These are phyloP conservation scores for Penicillium salamii DNA, from an alignment of 495 filamentous ascomycete species.

Conservation along the genomic window DNA sequence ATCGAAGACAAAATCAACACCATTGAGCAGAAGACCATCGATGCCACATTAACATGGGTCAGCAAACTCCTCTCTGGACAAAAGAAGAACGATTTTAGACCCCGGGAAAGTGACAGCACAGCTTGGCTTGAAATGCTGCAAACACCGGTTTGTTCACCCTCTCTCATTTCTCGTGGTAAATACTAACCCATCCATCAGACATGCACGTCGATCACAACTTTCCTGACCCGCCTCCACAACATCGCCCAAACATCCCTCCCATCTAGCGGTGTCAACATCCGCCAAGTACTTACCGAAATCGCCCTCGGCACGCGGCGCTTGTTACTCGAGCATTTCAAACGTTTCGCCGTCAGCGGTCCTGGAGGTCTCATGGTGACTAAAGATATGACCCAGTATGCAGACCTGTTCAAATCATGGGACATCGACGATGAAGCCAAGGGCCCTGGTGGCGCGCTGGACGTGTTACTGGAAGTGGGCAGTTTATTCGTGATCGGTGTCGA, in stretches of 20 bases:
- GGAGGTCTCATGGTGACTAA: slow-evolving; percentile 94
- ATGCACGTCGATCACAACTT: slow-evolving; percentile 72
- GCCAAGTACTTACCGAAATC: slow-evolving; percentile 78
- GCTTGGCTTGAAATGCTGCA: slow-evolving; percentile 76
- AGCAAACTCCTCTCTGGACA: slow-evolving; percentile 71
- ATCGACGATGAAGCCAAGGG: slow-evolving; percentile 57
- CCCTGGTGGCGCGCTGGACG: slow-evolving; percentile 69
- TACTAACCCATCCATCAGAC: slow-evolving; percentile 43
- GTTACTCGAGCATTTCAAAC: slow-evolving; percentile 90
- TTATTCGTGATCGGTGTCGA: slow-evolving; percentile 93
- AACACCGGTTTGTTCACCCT: slow-evolving; percentile 54
- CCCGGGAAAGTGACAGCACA: slow-evolving; percentile 76
- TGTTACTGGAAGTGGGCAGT: slow-evolving; percentile 90
- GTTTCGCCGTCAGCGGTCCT: slow-evolving; percentile 84
- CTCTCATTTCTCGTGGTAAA: not conserved
- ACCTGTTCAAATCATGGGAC: slow-evolving; percentile 76
- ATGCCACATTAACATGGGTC: slow-evolving; percentile 78
- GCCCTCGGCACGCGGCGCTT: slow-evolving; percentile 72
- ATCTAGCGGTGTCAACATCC: slow-evolving; percentile 67
- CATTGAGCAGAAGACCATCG: slow-evolving; percentile 82
- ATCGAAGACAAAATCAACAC: slow-evolving; percentile 87
- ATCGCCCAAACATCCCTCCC: slow-evolving; percentile 66
- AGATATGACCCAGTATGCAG: slow-evolving; percentile 88
- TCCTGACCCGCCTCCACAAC: slow-evolving; percentile 64
- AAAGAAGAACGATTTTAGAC: slow-evolving; percentile 90